Evolutionary conservation across 495 filamentous ascomycete species (phyloP).

Genomic region (Xeromyces bisporus): DNA sequence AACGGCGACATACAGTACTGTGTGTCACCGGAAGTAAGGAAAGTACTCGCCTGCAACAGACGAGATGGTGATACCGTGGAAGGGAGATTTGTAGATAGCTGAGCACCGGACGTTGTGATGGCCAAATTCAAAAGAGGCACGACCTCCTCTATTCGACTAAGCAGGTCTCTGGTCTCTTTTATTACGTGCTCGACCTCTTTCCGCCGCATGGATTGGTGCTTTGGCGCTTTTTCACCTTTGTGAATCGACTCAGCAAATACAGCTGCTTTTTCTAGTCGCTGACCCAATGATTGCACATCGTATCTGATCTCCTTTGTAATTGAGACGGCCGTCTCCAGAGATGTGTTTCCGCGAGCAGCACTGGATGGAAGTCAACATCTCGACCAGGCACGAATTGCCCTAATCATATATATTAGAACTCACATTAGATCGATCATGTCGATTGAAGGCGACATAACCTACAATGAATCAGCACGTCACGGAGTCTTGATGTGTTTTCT

Average conservation of each 20-base stretch:
- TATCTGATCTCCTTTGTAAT: conserved; percentile 75
- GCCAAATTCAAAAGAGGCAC: conserved; percentile 89
- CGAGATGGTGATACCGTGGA: conserved; percentile 79
- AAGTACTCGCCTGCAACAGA: conserved; percentile 82
- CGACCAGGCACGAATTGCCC: too few species aligned
- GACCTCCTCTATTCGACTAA: conserved; percentile 73
- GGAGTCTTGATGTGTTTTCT: neutral
- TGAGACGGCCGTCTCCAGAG: conserved; percentile 73
- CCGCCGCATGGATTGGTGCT: conserved; percentile 30
- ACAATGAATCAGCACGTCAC: neutral
- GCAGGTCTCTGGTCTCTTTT: conserved; percentile 55
- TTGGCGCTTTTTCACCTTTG: conserved; percentile 31
- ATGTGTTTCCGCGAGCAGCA: conserved; percentile 85
- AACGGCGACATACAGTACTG: conserved; percentile 53
- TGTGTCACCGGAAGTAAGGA: conserved; percentile 75
- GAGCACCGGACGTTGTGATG: conserved; percentile 88
- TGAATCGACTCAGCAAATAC: conserved; percentile 43
- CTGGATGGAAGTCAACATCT: conserved; percentile 19
- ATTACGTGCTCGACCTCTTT: conserved; percentile 55
- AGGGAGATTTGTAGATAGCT: conserved; percentile 58
- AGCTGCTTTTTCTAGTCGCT: conserved; percentile 53
- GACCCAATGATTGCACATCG: conserved; percentile 74
- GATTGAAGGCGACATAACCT: conserved; percentile 85
- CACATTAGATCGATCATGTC: conserved; percentile 89
- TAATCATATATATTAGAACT: too few species aligned